Conservation (phyloP, 2,329 filamentous ascomycete species). For the Colletotrichum sidae region DNA sequence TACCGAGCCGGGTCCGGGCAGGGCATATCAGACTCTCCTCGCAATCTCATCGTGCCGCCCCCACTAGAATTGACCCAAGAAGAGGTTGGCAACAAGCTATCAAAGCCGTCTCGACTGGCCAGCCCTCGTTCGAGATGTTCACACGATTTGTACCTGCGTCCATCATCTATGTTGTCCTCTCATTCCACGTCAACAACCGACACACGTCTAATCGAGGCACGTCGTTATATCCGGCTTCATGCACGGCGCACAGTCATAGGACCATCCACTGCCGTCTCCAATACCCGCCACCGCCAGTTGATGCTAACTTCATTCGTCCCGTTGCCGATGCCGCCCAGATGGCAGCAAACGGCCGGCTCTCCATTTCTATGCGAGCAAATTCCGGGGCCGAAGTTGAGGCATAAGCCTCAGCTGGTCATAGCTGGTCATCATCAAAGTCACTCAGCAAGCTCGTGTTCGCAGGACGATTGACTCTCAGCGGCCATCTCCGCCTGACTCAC, state of each 20-base stretch:
- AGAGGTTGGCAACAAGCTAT: no score
- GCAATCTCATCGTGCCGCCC: no score
- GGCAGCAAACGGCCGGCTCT: not conserved
- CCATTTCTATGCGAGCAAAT: not conserved
- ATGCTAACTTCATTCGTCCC: no score
- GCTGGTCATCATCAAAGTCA: no score
- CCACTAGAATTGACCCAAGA: no score
- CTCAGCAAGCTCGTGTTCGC: no score
- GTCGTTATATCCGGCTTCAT: not conserved
- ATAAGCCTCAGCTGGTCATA: no score
- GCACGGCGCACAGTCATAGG: not conserved
- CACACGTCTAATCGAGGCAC: not conserved
- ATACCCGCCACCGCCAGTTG: no score
- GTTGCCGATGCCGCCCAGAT: not conserved
- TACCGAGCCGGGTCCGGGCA: no score
- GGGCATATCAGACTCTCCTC: no score
- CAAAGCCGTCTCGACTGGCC: no score
- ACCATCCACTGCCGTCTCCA: not conserved
- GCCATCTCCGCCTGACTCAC: constrained; percentile 9
- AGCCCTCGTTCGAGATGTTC: no score
- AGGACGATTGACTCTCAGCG: not conserved
- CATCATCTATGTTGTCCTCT: not conserved
- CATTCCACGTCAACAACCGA: not conserved
- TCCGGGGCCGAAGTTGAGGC: not conserved
- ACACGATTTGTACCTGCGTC: constrained; percentile 6